Conservation (phyloP, 1,139 yeast species). For the Saccharomycopsis phalli region DNA sequence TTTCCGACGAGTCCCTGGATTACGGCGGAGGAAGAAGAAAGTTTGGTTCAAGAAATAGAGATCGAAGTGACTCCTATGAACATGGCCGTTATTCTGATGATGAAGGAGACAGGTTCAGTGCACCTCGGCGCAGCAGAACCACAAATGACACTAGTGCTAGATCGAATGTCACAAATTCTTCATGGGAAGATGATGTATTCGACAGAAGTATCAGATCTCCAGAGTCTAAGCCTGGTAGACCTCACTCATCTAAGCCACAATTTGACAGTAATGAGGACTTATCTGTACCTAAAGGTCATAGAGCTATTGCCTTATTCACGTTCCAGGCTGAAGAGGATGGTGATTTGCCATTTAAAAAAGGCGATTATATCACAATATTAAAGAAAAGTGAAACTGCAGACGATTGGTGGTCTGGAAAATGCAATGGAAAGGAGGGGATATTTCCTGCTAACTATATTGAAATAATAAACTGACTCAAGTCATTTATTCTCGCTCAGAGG, state of each 20-base stretch:
- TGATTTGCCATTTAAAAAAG: constrained; percentile 85
- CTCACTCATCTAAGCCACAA: constrained; percentile 18
- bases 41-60: constrained; percentile 17
- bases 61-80: constrained; percentile 26
- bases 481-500: too few species aligned
- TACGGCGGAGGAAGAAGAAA: constrained; percentile 24
- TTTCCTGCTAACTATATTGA: constrained; percentile 98
- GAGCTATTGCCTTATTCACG: constrained; percentile 83
- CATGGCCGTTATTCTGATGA: constrained; percentile 37
- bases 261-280: constrained; percentile 27
- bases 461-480: constrained; percentile 29
- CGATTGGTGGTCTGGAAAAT: constrained; percentile 98
- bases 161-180: constrained; percentile 29
- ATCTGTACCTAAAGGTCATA: constrained; percentile 39
- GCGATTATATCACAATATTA: constrained; percentile 84
- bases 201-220: constrained; percentile 34
- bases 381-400: constrained; percentile 81
- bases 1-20: constrained; percentile 24
- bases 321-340: constrained; percentile 90
- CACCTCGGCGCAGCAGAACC: constrained; percentile 19
- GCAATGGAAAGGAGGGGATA: constrained; percentile 77
- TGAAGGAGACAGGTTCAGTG: constrained; percentile 30
- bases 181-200: constrained; percentile 83
- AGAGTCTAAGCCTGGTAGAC: constrained; percentile 17
- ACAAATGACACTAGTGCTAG: constrained; percentile 21